Evolutionary conservation across 306 rosid species (phyloP), one percentile per base, ranked within the genome.

Genomic region (Sophora flavescens): DNA sequence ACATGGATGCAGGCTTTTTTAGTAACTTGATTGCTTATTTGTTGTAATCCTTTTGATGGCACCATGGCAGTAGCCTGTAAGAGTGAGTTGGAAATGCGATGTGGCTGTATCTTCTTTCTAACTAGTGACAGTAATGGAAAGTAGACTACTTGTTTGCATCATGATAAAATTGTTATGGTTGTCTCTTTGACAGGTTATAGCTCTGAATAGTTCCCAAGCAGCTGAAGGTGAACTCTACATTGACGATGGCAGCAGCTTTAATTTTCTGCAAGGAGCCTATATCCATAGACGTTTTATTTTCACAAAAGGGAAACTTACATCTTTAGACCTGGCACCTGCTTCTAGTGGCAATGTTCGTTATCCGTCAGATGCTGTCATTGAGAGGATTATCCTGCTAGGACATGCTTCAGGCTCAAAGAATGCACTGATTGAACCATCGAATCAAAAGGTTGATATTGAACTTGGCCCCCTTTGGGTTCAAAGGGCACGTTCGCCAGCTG

Each of bases 221-320:
- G 99, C 99, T 4, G 99, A 95, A 79, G 99, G 99, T 47, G 99
- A 92, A 72, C 86, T 95, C 51, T 95, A 92, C 41, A 70, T 89
- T 18, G 99, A 95, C 58, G 97, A 95, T 33, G 99, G 99, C 17
- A 89, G 80, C 78, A 95, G 96, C 87, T 95, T 90, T 16, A 82
- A 77, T 47, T 95, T 90, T 78, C 82, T 84, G 72, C 57, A 88
- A 33, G 99, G 99, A 13, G 89, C 87, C 78, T 95, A 87, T 73
- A 90, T 92, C 80, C 97, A 95, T 64, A 97, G 97, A 35, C 97
- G 88, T 28, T 95, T 95, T 73, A 59, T 89, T 66, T 92, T 90
- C 69, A 41, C 89, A n/a, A 83, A 81, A 11, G 93, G 92, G 59
- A 92, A 80, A 79, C 97, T 95, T 57, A 76, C 86, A 44, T 95